A percentile compares a stretch with the other conserved stretches of the same genome.
Conservation (phyloP, 2,329 filamentous ascomycete genomes). For the Macrophomina phaseolina region DNA sequence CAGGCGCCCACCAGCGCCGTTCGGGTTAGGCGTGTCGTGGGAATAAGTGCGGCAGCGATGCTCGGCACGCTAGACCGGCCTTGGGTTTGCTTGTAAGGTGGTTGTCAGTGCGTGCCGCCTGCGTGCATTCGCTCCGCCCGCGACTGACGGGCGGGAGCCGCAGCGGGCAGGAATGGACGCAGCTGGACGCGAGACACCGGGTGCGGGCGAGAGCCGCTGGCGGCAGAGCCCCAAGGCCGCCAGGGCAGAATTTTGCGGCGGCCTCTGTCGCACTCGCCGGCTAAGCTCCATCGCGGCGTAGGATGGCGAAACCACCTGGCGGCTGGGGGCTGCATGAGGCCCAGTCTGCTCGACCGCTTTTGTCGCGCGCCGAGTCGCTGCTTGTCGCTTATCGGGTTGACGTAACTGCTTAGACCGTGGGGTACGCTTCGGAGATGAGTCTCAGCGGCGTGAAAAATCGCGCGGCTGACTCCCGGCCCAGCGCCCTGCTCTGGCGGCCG, state of each 20-base stretch:
- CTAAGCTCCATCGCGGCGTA: constrained; percentile 20
- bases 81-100: background rate
- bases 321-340: constrained; percentile 25
- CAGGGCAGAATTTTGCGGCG: background rate
- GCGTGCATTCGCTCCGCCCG: background rate
- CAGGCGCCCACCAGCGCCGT: constrained; percentile 22
- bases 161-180: constrained; percentile 6
- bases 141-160: constrained; percentile 8
- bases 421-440: constrained; percentile 22
- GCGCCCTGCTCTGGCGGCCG: constrained; percentile 18
- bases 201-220: constrained; percentile 9
- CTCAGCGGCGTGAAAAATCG: constrained; percentile 26
- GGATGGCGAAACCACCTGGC: constrained; percentile 18
- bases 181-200: background rate
- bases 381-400: constrained; percentile 25
- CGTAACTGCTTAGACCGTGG: constrained; percentile 25
- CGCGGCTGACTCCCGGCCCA: constrained; percentile 26
- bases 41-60: constrained; percentile 15
- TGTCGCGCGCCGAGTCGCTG: constrained; percentile 21
- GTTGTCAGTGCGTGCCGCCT: constrained; percentile 21
- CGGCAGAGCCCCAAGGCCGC: constrained; percentile 13
- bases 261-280: constrained; percentile 8
- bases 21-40: constrained; percentile 10
- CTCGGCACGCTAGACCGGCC: constrained; percentile 20
- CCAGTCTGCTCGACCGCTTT: constrained; percentile 26